A percentile compares a stretch with the other conserved stretches of the same genome.
Conservation (phyloP, 148 eudicot genomes). For the Rhododendron griersonianum region DNA sequence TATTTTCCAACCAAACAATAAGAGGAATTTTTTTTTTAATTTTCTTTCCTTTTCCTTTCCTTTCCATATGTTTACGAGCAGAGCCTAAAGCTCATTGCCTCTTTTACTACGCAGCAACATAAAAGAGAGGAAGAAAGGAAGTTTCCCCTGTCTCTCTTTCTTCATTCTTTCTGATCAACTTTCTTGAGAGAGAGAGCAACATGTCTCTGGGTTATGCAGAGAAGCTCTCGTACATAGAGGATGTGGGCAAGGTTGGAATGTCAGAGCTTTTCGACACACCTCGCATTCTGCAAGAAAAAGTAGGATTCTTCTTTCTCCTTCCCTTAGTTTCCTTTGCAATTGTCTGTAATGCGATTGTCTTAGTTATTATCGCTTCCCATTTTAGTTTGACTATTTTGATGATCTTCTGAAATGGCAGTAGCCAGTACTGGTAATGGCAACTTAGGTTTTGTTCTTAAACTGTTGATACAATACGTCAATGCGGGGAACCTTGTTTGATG, state of each 20-base stretch:
- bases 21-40: too few species aligned
- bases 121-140: neutral
- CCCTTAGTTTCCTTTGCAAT: slow-evolving; percentile 3
- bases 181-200: neutral
- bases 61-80: too few species aligned
- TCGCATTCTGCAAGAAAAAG: slow-evolving; percentile 52
- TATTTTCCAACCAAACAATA: too few species aligned
- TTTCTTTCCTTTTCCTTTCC: too few species aligned
- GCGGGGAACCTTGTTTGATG: neutral
- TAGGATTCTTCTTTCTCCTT: slow-evolving; percentile 9
- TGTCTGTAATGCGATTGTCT: neutral
- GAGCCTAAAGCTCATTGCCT: too few species aligned
- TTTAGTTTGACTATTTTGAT: neutral
- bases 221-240: slow-evolving; percentile 79
- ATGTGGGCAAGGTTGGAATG: slow-evolving; percentile 88
- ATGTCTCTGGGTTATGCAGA: slow-evolving; percentile 86
- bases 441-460: slow-evolving; percentile 11
- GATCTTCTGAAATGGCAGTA: neutral
- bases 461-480: neutral
- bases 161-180: slow-evolving; percentile 8
- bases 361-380: neutral
- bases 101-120: neutral
- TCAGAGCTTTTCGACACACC: slow-evolving; percentile 64
- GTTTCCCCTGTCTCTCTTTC: neutral
- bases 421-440: neutral